Conservation (phyloP, 345 rosid genomes). For the Hibiscus syriacus region DNA sequence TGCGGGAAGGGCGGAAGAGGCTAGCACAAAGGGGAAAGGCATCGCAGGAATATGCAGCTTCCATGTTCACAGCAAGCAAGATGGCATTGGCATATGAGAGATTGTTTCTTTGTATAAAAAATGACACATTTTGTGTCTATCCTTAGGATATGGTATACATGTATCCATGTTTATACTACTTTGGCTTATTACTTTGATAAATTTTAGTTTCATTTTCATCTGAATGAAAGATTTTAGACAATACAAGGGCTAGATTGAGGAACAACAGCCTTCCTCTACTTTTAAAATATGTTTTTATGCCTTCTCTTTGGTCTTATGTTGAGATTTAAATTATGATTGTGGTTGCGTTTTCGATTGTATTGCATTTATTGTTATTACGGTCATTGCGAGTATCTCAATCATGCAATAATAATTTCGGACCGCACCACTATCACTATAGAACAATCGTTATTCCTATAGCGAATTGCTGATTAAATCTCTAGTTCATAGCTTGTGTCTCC, state of each 20-base stretch:
- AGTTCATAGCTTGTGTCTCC: too few species aligned
- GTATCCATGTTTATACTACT: background rate
- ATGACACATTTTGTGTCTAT: too few species aligned
- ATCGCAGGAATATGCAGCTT: conserved; percentile 51
- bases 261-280: too few species aligned
- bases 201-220: background rate
- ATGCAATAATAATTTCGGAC: too few species aligned
- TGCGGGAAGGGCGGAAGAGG: conserved; percentile 54
- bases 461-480: too few species aligned
- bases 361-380: too few species aligned
- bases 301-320: background rate
- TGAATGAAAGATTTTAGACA: background rate
- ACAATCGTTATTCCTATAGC: too few species aligned
- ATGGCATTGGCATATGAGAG: conserved; percentile 90
- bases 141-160: background rate
- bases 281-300: background rate
- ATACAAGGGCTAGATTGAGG: background rate
- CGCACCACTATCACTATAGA: too few species aligned
- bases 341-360: too few species aligned
- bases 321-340: too few species aligned
- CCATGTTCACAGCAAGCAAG: conserved; percentile 81
- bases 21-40: conserved; percentile 71
- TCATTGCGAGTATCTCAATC: too few species aligned
- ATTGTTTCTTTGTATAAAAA: too few species aligned
- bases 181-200: background rate